A percentile compares a stretch with the other conserved stretches of the same genome.
Conservation (phyloP, 768 basidiomycete genomes). For the Rhodotorula graminis region DNA sequence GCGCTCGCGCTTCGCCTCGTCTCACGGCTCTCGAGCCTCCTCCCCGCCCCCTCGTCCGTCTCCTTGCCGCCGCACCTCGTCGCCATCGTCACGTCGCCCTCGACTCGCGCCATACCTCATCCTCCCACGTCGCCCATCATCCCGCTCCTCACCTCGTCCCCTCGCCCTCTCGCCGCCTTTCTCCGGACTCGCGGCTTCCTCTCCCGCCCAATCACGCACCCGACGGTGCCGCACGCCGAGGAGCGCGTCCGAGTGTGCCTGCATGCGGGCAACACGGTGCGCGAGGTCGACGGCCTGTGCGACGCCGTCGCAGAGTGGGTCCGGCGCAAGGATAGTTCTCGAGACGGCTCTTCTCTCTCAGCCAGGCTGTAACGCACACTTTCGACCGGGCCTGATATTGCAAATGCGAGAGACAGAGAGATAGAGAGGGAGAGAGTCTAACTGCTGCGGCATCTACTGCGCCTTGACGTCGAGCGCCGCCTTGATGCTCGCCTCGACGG, state of each 20-base stretch:
- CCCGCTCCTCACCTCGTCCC: conserved; percentile 70
- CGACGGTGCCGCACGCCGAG: conserved; percentile 80
- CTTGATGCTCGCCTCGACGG: conserved; percentile 31
- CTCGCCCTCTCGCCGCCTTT: conserved; percentile 68
- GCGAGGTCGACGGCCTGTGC: conserved; percentile 61
- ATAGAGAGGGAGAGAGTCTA: too few relatives aligned
- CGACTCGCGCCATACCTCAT: not conserved
- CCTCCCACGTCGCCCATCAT: conserved; percentile 66
- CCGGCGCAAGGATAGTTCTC: too few relatives aligned
- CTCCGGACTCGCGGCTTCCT: conserved; percentile 52
- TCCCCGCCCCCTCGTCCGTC: conserved; percentile 40
- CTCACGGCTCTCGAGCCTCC: conserved; percentile 40
- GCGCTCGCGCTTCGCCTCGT: conserved; percentile 25
- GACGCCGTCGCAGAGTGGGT: conserved; percentile 50
- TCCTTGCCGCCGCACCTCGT: conserved; percentile 51
- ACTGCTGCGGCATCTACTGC: not conserved
- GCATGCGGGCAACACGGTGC: conserved; percentile 66
- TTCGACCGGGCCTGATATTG: not conserved
- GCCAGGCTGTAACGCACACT: not conserved
- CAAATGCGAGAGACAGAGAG: not conserved
- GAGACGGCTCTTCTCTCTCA: not conserved
- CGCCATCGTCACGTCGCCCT: not conserved
- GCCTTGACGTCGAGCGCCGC: conserved; percentile 5
- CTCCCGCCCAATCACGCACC: conserved; percentile 52
- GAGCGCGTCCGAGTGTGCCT: conserved; percentile 82